Evolutionary conservation across 2,329 filamentous ascomycete species (phyloP).

Genomic region (Aspergillus latus): DNA sequence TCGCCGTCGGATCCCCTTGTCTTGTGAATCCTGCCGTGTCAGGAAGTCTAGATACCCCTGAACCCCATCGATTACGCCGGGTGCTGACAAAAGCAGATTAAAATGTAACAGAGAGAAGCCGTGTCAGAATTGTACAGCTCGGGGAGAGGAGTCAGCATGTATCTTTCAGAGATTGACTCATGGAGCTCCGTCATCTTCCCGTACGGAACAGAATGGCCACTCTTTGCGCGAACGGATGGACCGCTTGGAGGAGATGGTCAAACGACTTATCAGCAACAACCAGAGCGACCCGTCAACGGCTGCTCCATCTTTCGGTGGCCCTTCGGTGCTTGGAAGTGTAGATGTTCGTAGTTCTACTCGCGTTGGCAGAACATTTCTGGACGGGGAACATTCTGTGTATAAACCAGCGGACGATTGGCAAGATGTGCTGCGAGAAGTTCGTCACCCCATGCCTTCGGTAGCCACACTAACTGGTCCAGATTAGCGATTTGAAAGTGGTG

Average conservation of each 20-base stretch:
- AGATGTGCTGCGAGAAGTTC: constrained; percentile 13
- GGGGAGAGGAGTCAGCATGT: constrained; percentile 1
- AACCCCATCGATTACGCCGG: not conserved
- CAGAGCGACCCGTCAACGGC: not conserved
- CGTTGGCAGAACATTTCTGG: constrained; percentile 8
- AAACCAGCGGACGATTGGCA: constrained; percentile 11
- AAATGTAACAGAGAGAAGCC: constrained; percentile 14
- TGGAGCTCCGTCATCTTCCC: not conserved
- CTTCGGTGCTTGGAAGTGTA: not conserved
- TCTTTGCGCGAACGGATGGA: constrained; percentile 11
- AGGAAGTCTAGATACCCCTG: constrained; percentile 7
- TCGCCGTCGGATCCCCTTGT: constrained; percentile 11
- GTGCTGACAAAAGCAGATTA: constrained; percentile 8
- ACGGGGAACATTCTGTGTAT: constrained; percentile 12
- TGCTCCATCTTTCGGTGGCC: not conserved
- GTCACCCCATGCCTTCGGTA: not conserved
- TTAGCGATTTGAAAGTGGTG: constrained; percentile 9
- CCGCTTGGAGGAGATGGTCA: constrained; percentile 10
- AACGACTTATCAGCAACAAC: constrained; percentile 3
- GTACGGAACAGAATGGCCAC: not conserved
- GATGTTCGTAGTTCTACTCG: not conserved
- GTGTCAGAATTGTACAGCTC: constrained; percentile 11
- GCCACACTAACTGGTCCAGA: not conserved
- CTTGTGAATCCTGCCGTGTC: constrained; percentile 13
- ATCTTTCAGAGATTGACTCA: not conserved